Evolutionary conservation across 176 grass and related monocot genomes (phyloP).

Genomic region (Oryza meyeriana): DNA sequence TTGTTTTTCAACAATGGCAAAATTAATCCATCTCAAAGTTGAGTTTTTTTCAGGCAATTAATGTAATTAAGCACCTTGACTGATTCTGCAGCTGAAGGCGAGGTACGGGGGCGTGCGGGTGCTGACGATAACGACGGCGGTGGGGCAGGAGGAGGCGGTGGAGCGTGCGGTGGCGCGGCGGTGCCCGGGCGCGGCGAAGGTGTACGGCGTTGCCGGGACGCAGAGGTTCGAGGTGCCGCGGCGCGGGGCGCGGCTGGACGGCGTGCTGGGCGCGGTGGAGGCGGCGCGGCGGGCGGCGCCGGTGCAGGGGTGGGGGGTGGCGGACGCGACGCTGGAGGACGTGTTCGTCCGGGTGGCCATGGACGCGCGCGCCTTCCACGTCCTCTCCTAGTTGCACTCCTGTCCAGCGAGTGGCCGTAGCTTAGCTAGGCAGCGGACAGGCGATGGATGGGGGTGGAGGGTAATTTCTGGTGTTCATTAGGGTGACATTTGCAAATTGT

Average conservation of each 20-base stretch:
- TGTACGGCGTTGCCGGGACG: conserved; percentile 73
- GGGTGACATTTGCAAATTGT: not conserved
- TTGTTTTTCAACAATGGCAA: not conserved
- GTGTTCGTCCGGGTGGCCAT: conserved; percentile 88
- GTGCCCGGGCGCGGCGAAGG: conserved; percentile 45
- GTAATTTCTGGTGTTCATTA: not conserved
- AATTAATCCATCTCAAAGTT: not conserved
- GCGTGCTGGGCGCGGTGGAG: conserved; percentile 62
- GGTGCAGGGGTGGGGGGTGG: conserved; percentile 76
- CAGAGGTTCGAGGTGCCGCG: conserved; percentile 78
- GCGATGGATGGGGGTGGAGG: too few species aligned
- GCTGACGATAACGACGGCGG: conserved; percentile 67
- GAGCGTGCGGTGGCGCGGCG: conserved; percentile 35
- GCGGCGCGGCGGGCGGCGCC: conserved; percentile 46
- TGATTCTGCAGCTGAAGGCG: conserved; percentile 52
- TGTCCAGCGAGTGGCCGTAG: not conserved
- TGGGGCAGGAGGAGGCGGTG: conserved; percentile 51
- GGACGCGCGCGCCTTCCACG: conserved; percentile 52
- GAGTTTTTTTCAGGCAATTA: not conserved
- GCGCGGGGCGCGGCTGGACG: conserved; percentile 39
- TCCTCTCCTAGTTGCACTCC: conserved; percentile 31
- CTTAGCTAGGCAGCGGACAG: not conserved
- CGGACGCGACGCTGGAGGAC: conserved; percentile 79
- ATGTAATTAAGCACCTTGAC: not conserved
- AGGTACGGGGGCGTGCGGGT: conserved; percentile 61